A percentile compares a stretch with the other conserved stretches of the same genome.
Conservation (phyloP, 371 early-diverging fungal species). For the Mucor indicus region DNA sequence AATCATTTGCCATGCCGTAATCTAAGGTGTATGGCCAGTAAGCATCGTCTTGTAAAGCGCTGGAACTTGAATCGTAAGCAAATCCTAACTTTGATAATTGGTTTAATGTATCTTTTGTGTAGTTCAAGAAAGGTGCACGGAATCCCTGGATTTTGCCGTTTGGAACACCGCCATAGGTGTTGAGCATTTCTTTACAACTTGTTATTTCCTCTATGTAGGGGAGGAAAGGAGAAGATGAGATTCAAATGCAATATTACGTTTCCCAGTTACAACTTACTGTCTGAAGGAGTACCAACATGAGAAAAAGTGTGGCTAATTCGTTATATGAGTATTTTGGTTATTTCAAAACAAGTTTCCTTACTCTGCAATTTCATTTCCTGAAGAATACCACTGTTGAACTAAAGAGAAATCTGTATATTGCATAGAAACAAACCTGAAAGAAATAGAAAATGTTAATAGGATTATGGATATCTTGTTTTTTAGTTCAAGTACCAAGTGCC, state of each 20-base stretch:
- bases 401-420: conserved; percentile 63
- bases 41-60: conserved; percentile 44
- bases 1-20: conserved; percentile 67
- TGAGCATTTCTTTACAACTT: conserved; percentile 54
- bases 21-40: conserved; percentile 78
- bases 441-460: not conserved
- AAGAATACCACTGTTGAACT: conserved; percentile 67
- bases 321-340: not conserved
- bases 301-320: conserved; percentile 54
- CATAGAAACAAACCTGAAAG: conserved; percentile 55
- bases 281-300: conserved; percentile 48
- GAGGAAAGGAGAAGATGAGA: not conserved
- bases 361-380: conserved; percentile 68
- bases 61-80: conserved; percentile 61
- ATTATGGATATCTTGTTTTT: not conserved
- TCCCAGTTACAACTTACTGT: conserved; percentile 32
- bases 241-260: too few species aligned
- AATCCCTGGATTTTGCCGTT: conserved; percentile 64
- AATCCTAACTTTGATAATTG: conserved; percentile 54
- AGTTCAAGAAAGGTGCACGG: conserved; percentile 70
- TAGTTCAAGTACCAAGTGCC: conserved; percentile 20
- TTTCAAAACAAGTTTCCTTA: conserved; percentile 17
- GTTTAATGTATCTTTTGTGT: conserved; percentile 47
- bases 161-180: conserved; percentile 63
- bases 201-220: conserved; percentile 43